phyloP scores from a whole-genome alignment of 2,329 filamentous ascomycete species.

The Leptographium wingfieldii region DNA sequence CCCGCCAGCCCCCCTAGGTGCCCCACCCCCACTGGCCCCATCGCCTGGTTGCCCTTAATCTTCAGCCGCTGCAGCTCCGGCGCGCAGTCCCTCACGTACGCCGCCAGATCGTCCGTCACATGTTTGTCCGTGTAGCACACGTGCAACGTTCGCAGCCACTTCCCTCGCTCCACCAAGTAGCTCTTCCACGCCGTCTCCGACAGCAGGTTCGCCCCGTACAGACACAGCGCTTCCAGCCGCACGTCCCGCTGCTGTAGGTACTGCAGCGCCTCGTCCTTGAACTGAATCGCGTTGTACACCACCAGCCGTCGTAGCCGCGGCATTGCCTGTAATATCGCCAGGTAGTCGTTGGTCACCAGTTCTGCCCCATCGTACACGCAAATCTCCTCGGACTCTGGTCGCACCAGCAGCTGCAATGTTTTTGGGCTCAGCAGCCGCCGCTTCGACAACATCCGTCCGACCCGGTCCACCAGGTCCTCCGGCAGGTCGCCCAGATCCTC shows the following conservation, averaged over 20 bases:
- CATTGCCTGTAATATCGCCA: constrained; percentile 66
- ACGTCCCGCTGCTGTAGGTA: constrained; percentile 65
- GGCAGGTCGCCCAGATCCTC: constrained; percentile 51
- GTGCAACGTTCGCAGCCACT: constrained; percentile 53
- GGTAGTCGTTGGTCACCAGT: constrained; percentile 63
- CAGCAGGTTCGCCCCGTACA: constrained; percentile 77
- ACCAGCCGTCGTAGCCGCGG: constrained; percentile 58
- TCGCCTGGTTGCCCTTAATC: constrained; percentile 64
- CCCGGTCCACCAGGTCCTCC: constrained; percentile 40
- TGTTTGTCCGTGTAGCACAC: constrained; percentile 76
- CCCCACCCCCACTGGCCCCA: constrained; percentile 53
- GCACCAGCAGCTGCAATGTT: constrained; percentile 45
- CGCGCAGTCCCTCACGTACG: constrained; percentile 49
- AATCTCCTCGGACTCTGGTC: constrained; percentile 36
- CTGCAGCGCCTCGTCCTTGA: constrained; percentile 74
- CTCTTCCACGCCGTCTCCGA: constrained; percentile 63
- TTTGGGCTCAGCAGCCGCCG: constrained; percentile 39
- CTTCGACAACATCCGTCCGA: constrained; percentile 48
- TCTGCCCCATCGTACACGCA: constrained; percentile 48
- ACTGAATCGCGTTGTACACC: constrained; percentile 75
- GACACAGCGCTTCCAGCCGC: constrained; percentile 57
- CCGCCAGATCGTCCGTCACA: constrained; percentile 59
- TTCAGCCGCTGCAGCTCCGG: constrained; percentile 64
- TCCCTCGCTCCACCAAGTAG: constrained; percentile 54
- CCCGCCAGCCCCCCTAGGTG: constrained; percentile 48